Evolutionary conservation across 208 protist genomes (phyloP).

Genomic region (Leptomonas seymouri): DNA sequence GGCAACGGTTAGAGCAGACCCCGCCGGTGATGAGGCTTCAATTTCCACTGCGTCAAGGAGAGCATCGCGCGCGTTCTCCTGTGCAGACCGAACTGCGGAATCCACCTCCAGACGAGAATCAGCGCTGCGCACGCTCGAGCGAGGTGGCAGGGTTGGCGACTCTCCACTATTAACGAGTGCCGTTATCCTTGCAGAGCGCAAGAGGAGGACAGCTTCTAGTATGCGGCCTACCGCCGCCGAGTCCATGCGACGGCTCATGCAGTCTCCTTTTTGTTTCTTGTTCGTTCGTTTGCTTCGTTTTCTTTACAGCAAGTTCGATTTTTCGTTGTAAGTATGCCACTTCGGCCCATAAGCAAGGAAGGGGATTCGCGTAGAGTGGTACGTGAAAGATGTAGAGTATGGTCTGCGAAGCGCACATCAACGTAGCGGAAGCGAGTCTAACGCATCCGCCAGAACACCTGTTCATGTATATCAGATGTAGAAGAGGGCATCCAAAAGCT

Average conservation of each 20-base stretch:
- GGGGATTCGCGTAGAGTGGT: neutral
- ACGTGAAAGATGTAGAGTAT: neutral
- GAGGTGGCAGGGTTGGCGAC: neutral
- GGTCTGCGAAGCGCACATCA: neutral
- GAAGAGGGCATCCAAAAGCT: no score
- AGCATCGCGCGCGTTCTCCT: slow-evolving; percentile 37
- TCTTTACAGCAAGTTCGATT: no score
- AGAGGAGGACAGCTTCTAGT: slow-evolving; percentile 48
- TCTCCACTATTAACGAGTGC: slow-evolving; percentile 21
- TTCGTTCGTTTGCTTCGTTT: neutral
- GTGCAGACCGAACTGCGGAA: slow-evolving; percentile 7
- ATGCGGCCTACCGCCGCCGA: slow-evolving; percentile 36
- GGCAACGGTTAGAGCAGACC: slow-evolving; percentile 6
- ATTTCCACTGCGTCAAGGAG: slow-evolving; percentile 48
- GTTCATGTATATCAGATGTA: no score
- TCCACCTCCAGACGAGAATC: neutral
- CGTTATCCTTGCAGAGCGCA: slow-evolving; percentile 25
- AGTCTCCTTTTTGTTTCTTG: neutral
- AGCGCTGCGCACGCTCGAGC: neutral
- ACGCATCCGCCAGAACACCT: no score
- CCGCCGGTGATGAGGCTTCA: neutral
- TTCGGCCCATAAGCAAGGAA: neutral
- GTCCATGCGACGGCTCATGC: slow-evolving; percentile 45
- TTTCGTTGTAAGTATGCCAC: neutral
- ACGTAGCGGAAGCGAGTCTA: no score